These are phyloP conservation scores for Papiliotrema nemorosa DNA, from an alignment of 1,284 basidiomycete genomes.

Conservation along the genomic window DNA sequence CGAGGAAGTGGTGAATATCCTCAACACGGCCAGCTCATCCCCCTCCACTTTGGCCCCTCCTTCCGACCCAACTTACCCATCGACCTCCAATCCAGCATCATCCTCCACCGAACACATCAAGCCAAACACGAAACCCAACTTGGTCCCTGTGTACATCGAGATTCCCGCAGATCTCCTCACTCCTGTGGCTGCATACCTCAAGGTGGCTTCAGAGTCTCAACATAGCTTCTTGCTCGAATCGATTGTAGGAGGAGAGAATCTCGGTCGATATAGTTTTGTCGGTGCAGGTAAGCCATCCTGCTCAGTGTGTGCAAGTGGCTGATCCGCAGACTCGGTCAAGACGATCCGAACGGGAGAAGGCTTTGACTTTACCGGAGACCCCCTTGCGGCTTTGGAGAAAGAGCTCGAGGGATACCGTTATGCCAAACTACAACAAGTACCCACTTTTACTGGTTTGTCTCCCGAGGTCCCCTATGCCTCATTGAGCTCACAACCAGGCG, in stretches of 20 bases:
- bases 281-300: conserved; percentile 68
- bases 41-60: conserved; percentile 37
- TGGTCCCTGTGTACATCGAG: conserved; percentile 81
- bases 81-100: conserved; percentile 19
- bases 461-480: neutral
- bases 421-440: conserved; percentile 82
- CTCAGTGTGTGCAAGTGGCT: conserved; percentile 1
- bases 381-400: conserved; percentile 75
- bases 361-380: conserved; percentile 81
- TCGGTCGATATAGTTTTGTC: conserved; percentile 93
- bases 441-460: conserved; percentile 73
- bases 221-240: conserved; percentile 93
- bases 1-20: conserved; percentile 34
- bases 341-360: conserved; percentile 83
- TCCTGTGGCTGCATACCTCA: conserved; percentile 93
- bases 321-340: conserved; percentile 76
- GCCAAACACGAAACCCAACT: conserved; percentile 26
- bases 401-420: conserved; percentile 86
- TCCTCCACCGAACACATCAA: conserved; percentile 3
- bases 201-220: conserved; percentile 84
- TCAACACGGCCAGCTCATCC: conserved; percentile 24
- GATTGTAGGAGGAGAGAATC: conserved; percentile 82
- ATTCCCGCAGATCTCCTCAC: conserved; percentile 95
- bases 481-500: conserved; percentile 55
- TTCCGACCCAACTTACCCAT: conserved; percentile 24